phyloP scores from a whole-genome alignment of 2,329 filamentous ascomycete genomes.

The Epichloe sibirici region DNA sequence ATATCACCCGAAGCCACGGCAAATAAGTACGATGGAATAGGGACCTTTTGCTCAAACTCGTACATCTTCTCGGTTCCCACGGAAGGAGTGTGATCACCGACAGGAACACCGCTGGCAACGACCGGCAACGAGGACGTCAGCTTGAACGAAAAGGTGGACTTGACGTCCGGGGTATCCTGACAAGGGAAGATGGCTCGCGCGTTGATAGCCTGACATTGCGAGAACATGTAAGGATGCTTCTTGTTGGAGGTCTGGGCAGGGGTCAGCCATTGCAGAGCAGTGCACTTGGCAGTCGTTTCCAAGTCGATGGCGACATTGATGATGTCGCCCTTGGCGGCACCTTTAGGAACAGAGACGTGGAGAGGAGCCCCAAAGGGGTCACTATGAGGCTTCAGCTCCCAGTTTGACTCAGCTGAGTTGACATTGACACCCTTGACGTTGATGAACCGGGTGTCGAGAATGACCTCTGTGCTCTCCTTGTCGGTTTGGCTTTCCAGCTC shows the following conservation, averaged over 20 bases:
- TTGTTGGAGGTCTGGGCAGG: conserved; percentile 90
- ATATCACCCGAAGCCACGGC: conserved; percentile 84
- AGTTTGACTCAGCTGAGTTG: conserved; percentile 49
- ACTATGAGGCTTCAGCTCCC: conserved; percentile 55
- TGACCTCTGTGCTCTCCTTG: conserved; percentile 59
- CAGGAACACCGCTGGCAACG: conserved; percentile 72
- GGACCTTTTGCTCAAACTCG: conserved; percentile 78
- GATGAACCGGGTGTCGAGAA: conserved; percentile 81
- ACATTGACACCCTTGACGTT: conserved; percentile 61
- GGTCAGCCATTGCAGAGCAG: conserved; percentile 89
- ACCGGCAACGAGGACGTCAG: conserved; percentile 79
- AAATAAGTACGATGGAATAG: conserved; percentile 90
- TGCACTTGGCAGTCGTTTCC: conserved; percentile 77
- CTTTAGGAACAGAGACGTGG: conserved; percentile 47
- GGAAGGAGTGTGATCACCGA: conserved; percentile 30
- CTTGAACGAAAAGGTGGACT: conserved; percentile 86
- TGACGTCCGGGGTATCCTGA: conserved; percentile 94
- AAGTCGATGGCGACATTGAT: conserved; percentile 53
- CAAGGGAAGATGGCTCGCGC: conserved; percentile 89
- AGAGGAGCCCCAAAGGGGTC: conserved; percentile 68
- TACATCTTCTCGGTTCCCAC: conserved; percentile 52
- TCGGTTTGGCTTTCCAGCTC: conserved; percentile 67
- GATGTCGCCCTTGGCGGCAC: conserved; percentile 38
- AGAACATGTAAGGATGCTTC: conserved; percentile 96
- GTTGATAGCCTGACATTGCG: conserved; percentile 94